phyloP scores from a whole-genome alignment of 805 yeast genomes.

The Candida insectorum region DNA sequence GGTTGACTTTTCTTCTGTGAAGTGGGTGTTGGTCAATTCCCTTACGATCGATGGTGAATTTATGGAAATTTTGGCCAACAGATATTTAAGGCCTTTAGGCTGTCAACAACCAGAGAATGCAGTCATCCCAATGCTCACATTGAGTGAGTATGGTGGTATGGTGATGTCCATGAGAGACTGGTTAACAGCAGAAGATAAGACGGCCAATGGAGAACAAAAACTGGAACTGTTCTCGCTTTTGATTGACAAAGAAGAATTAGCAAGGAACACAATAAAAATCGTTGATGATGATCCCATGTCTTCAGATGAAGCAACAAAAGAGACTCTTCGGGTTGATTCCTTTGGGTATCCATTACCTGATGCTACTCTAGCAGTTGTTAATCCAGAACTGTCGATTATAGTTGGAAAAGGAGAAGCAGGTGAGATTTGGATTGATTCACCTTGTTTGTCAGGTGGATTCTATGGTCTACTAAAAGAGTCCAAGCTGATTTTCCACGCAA shows the following conservation, averaged over 20 bases:
- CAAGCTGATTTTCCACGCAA: conserved; percentile 74
- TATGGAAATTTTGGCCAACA: conserved; percentile 78
- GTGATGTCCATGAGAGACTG: conserved; percentile 90
- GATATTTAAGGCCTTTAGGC: conserved; percentile 91
- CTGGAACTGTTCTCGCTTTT: conserved; percentile 59
- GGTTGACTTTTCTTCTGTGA: conserved; percentile 74
- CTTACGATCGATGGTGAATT: conserved; percentile 91
- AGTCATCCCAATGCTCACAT: conserved; percentile 82
- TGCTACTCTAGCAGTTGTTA: conserved; percentile 88
- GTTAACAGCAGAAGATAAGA: conserved; percentile 52
- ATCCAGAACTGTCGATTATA: conserved; percentile 82
- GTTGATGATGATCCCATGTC: conserved; percentile 56
- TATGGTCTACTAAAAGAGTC: conserved; percentile 71
- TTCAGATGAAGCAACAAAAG: conserved; percentile 39
- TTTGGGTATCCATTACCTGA: conserved; percentile 95
- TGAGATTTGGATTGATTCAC: conserved; percentile 96
- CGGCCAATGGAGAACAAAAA: conserved; percentile 28
- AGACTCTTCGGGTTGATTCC: conserved; percentile 68
- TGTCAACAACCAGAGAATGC: conserved; percentile 71
- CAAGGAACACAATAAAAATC: conserved; percentile 68
- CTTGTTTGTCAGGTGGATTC: conserved; percentile 85
- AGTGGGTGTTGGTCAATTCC: conserved; percentile 89
- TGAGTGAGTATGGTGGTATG: conserved; percentile 95
- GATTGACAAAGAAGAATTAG: conserved; percentile 68
- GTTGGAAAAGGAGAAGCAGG: conserved; percentile 81